Base-by-base conservation (phyloP, 139 green algal species). In the Chlorella sorokiniana region DNA sequence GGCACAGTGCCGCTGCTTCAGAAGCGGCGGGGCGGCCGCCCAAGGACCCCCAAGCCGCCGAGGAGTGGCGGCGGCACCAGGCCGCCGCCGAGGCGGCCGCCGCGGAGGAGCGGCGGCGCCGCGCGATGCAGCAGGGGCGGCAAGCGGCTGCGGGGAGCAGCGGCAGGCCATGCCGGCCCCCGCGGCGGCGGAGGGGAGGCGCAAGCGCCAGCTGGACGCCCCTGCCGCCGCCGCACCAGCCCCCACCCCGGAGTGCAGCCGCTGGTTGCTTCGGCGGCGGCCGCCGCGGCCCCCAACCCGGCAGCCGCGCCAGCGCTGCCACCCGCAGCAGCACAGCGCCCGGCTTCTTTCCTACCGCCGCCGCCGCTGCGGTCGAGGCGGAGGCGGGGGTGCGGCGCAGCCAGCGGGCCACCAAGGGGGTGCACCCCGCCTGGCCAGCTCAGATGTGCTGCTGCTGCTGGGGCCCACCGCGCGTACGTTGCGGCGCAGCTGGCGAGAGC, bases 371-470 rank as follows among this genome's bases (percentile, higher is more conserved):
- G n/a, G n/a, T n/a, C n/a, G n/a, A n/a, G n/a, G n/a, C n/a, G n/a
- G n/a, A n/a, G n/a, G n/a, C n/a, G n/a, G n/a, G n/a, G n/a, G 52
- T 61, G 52, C 61, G 61, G 61, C 61, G 61, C 61, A 68, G 61
- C 61, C 33, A 37, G 27, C 61, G 61, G 20, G 61, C 61, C 61
- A 68, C 61, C 61, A 68, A 68, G n/a, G 61, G 61, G 61, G 23
- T 38, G 61, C 61, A 68, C 16, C n/a, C 61, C n/a, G 61, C 29
- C 61, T 69, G 62, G 62, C 29, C 29, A 16, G 29, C 3, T 35
- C 16, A 1, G 62, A 9, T 42, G 31, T 10, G 62, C 62, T 29
- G 31, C 62, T 35, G 11, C 56, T 64, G 56, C 18, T 35, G 23
- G 31, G 25, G 20, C 7, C 8, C 52, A 22, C 52, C 3, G 52